These are phyloP conservation scores for Scenedesmus sp. DNA, from an alignment of 163 green algal species.

Conservation along the genomic window DNA sequence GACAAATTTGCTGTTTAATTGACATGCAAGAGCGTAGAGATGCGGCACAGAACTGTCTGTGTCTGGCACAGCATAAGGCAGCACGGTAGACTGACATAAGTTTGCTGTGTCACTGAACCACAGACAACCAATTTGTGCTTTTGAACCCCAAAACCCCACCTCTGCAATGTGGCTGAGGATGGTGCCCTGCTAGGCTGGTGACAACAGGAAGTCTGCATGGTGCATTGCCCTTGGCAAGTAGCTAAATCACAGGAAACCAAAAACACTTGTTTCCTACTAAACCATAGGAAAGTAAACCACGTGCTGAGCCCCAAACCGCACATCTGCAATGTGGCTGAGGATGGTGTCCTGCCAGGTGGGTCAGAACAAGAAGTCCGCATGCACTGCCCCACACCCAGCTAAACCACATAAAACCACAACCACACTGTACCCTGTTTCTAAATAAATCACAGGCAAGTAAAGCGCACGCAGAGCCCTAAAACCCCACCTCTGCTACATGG, in stretches of 20 bases:
- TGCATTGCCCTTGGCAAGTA: neutral
- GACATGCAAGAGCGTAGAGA: too few relatives aligned
- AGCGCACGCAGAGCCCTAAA: neutral
- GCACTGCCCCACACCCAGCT: neutral
- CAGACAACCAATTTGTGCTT: too few relatives aligned
- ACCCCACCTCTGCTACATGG: slow-evolving; percentile 16
- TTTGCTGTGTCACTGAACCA: too few relatives aligned
- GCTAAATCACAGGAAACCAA: slow-evolving; percentile 27
- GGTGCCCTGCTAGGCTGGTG: slow-evolving; percentile 22
- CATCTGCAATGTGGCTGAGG: slow-evolving; percentile 5
- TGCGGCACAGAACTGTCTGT: too few relatives aligned
- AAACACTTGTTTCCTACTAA: neutral
- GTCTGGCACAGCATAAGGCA: too few relatives aligned
- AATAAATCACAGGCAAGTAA: neutral
- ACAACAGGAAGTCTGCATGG: slow-evolving; percentile 47
- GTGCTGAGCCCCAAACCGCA: neutral
- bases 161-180: slow-evolving; percentile 18
- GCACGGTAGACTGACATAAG: neutral
- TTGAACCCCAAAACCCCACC: neutral
- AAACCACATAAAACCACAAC: neutral
- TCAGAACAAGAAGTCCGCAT: slow-evolving; percentile 49
- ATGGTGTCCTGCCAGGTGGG: slow-evolving; percentile 31
- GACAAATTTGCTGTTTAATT: too few relatives aligned
- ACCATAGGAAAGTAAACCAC: neutral
- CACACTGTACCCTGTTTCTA: neutral